Conservation (phyloP, 2,329 filamentous ascomycete genomes). For the Talaromyces pinophilus region DNA sequence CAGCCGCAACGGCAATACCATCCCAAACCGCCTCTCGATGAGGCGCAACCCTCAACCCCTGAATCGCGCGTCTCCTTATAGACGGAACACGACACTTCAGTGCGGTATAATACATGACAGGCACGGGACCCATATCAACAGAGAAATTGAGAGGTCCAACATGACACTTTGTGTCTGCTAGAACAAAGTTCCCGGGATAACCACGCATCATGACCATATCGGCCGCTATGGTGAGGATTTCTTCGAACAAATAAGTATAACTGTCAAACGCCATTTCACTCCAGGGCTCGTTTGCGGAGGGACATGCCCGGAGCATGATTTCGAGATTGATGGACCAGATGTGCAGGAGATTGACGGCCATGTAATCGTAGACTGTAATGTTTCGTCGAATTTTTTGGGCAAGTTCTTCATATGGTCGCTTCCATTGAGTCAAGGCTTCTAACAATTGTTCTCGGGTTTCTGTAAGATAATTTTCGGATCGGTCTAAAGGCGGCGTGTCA, state of each 20-base stretch:
- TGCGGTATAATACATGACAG: slow-evolving; percentile 19
- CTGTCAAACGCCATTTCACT: slow-evolving; percentile 20
- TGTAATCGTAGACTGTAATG: slow-evolving; percentile 4
- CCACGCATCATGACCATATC: slow-evolving; percentile 14
- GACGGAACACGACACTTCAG: slow-evolving; percentile 19
- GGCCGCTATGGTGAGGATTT: not conserved
- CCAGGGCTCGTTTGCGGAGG: slow-evolving; percentile 1
- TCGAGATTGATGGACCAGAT: slow-evolving; percentile 18
- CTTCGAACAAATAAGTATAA: slow-evolving; percentile 10
- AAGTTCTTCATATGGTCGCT: not conserved
- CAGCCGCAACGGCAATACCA: slow-evolving; percentile 17
- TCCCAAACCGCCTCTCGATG: slow-evolving; percentile 23
- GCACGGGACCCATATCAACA: slow-evolving; percentile 18
- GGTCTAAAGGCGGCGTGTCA: not conserved
- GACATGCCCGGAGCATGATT: slow-evolving; percentile 18
- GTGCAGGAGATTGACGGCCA: slow-evolving; percentile 6
- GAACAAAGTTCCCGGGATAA: slow-evolving; percentile 4
- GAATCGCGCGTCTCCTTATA: slow-evolving; percentile 9
- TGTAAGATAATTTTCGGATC: not conserved
- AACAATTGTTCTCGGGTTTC: slow-evolving; percentile 9
- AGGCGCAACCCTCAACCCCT: slow-evolving; percentile 9
- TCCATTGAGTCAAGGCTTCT: slow-evolving; percentile 4
- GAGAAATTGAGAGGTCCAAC: slow-evolving; percentile 18
- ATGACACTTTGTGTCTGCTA: not conserved
- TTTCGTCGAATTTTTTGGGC: not conserved